A percentile compares a stretch with the other conserved stretches of the same genome.
These are phyloP conservation scores for Sisymbrium altissimum DNA, from an alignment of 345 rosid genomes.

Conservation along the genomic window DNA sequence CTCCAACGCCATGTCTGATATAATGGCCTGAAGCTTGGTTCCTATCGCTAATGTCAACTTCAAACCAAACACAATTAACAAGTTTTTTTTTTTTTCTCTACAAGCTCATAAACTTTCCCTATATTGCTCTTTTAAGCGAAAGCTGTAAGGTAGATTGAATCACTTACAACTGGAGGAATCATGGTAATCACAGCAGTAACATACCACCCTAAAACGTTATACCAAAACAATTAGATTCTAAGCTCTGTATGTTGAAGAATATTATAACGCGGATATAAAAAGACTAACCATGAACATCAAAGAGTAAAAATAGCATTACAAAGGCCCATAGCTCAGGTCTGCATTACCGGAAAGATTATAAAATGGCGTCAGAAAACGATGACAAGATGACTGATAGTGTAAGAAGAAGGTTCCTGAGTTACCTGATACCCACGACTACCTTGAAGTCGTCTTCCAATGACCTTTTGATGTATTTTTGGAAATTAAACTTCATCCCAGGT, in stretches of 20 bases:
- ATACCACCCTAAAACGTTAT: slow-evolving; percentile 61
- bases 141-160: neutral
- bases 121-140: neutral
- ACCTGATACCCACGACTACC: slow-evolving; percentile 94
- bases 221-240: neutral
- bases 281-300: slow-evolving; percentile 71
- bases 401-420: slow-evolving; percentile 4
- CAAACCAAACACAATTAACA: slow-evolving; percentile 17
- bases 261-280: neutral
- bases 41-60: slow-evolving; percentile 85
- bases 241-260: neutral
- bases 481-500: slow-evolving; percentile 80
- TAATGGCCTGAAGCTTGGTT: slow-evolving; percentile 86
- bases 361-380: neutral
- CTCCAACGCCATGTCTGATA: slow-evolving; percentile 85
- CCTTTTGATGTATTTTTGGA: slow-evolving; percentile 84
- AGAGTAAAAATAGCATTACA: slow-evolving; percentile 61
- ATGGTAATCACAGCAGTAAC: slow-evolving; percentile 55
- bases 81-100: neutral
- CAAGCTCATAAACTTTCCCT: neutral
- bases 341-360: slow-evolving; percentile 27
- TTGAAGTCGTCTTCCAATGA: slow-evolving; percentile 96
- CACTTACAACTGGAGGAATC: slow-evolving; percentile 71
- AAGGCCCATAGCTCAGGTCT: slow-evolving; percentile 81
- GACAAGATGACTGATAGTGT: neutral